Evolutionary conservation across 805 yeast species (phyloP).

Genomic region (Maudiozyma barnettii): DNA sequence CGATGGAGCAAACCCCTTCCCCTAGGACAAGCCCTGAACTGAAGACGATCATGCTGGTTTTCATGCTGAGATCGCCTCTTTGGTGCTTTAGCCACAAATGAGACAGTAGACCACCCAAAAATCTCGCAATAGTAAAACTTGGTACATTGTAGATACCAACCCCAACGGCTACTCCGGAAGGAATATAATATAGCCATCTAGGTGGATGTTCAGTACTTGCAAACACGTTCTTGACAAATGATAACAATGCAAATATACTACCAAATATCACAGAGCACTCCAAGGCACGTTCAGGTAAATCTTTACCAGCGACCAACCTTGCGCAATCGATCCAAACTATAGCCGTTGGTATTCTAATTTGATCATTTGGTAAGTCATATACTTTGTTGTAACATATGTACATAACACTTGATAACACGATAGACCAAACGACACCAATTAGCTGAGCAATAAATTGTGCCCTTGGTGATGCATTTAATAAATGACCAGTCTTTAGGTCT

Average conservation of each 20-base stretch:
- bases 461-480: slow-evolving; percentile 82
- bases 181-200: slow-evolving; percentile 44
- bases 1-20: slow-evolving; percentile 81
- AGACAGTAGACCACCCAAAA: slow-evolving; percentile 73
- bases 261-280: slow-evolving; percentile 56
- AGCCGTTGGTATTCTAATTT: slow-evolving; percentile 89
- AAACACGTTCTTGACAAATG: slow-evolving; percentile 53
- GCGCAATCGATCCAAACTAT: slow-evolving; percentile 96
- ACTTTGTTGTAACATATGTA: slow-evolving; percentile 73
- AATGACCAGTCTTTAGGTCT: slow-evolving; percentile 88
- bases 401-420: slow-evolving; percentile 68
- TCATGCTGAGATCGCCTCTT: slow-evolving; percentile 35
- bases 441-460: slow-evolving; percentile 89
- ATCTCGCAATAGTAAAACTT: slow-evolving; percentile 85
- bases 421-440: slow-evolving; percentile 80
- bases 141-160: slow-evolving; percentile 93
- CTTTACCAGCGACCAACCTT: slow-evolving; percentile 81
- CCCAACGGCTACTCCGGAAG: slow-evolving; percentile 95
- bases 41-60: slow-evolving; percentile 71
- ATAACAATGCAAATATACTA: slow-evolving; percentile 53
- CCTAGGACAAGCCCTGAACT: slow-evolving; percentile 91
- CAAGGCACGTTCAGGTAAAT: slow-evolving; percentile 72
- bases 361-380: slow-evolving; percentile 74
- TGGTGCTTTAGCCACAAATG: slow-evolving; percentile 43
- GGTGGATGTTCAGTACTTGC: slow-evolving; percentile 34